Evolutionary conservation across 2,329 filamentous ascomycete species (phyloP), one percentile per base, ranked within the genome.

Genomic region (Cladosporium sp.): DNA sequence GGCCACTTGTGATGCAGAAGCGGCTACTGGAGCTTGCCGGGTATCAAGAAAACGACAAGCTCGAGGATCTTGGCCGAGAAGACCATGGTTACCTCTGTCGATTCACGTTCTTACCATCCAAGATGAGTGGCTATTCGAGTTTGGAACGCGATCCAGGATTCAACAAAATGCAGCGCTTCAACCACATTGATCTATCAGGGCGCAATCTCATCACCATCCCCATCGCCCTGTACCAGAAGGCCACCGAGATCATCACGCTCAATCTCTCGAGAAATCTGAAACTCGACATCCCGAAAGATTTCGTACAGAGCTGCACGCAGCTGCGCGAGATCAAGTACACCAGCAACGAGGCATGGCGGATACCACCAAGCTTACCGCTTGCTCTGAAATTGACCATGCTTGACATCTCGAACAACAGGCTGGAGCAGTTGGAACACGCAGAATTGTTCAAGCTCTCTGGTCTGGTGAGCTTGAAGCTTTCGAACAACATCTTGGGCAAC

Each of bases 11-110:
- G 19, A 89, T 98, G 64, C 93, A 98, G 68, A 97, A 96, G 71
- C 81, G 85, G 44, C 77, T 98, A 14, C 74, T 98, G 14, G 86
- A 95, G 69, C 90, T 96, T 71, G 87, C 92, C 49, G 93, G 93
- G 9, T 98, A 97, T 65, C 85, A 88, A 53, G 84, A 89, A 32
- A 82, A 82, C 52, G 93, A 98, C 69, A 84, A 83, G 37, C 83
- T 98, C 43, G 92, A 96, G 67, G 93, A 97, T 57, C 82, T 98
- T 49, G 93, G 93, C 28, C 84, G 93, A 53, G 93, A 98, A 70
- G 93, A 98, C 74, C 95, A 97, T 69, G 95, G 91, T 67, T 98
- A 97, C 63, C 79, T 98, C 10, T 95, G 91, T 66, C 87, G 93
- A 5, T 97, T 98, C 72, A 89, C 93, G 55, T 98, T 98, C 70